A percentile compares a stretch with the other conserved stretches of the same genome.
Evolutionary conservation across 75 land plant genomes (phyloP).

Genomic region (Cunninghamia lanceolata): DNA sequence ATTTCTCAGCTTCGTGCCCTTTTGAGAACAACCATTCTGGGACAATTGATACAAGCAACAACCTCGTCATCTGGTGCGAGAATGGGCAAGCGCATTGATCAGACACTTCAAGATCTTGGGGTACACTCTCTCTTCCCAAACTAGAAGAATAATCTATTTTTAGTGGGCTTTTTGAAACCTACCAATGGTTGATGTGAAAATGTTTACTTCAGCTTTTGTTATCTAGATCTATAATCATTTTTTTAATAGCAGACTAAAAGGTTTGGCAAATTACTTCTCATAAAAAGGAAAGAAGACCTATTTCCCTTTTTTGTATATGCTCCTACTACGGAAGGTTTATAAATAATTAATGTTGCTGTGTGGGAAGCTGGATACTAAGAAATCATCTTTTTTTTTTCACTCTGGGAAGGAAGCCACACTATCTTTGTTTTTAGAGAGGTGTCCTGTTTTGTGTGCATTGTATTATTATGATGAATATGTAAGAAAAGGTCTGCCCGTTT

Average conservation of each 20-base stretch:
- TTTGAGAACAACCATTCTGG: constrained; percentile 65
- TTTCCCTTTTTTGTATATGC: not conserved
- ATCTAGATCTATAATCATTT: not conserved
- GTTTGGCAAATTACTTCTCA: not conserved
- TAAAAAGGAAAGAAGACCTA: not conserved
- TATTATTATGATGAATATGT: not conserved
- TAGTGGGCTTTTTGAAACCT: not conserved
- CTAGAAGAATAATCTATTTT: not conserved
- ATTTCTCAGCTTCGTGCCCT: constrained; percentile 67
- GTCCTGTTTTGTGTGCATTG: not conserved
- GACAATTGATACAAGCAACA: constrained; percentile 80
- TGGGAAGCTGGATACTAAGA: not conserved
- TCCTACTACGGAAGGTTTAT: not conserved
- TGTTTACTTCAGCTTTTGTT: not conserved
- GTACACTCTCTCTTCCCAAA: constrained; percentile 35
- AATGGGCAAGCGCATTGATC: constrained; percentile 78
- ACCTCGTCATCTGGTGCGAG: constrained; percentile 75
- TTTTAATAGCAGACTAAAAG: not conserved
- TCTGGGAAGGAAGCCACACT: not conserved
- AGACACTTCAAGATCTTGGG: constrained; percentile 84
- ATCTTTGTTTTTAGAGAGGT: not conserved
- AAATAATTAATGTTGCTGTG: not conserved
- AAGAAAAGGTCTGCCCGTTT: not conserved
- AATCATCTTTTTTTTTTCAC: not conserved
- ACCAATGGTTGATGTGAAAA: not conserved